These are phyloP conservation scores for Didymella lethalis DNA, from an alignment of 2,329 filamentous ascomycete species.

Conservation along the genomic window DNA sequence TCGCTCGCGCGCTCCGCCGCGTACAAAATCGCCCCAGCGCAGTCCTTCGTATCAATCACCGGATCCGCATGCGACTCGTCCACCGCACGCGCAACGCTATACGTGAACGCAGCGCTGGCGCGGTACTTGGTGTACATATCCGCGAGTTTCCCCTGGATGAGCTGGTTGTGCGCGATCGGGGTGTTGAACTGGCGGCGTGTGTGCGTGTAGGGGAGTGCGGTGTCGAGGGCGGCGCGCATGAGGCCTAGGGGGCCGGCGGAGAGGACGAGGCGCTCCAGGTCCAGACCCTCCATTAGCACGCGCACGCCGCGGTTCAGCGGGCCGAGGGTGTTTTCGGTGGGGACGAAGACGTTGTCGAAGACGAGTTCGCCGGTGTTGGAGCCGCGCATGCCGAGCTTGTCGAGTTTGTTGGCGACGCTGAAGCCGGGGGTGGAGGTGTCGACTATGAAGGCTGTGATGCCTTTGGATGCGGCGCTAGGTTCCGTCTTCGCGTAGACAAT, in stretches of 20 bases:
- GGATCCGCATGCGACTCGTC: constrained; percentile 64
- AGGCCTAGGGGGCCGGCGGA: constrained; percentile 89
- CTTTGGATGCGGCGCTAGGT: constrained; percentile 80
- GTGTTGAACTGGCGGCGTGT: constrained; percentile 85
- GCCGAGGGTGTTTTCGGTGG: constrained; percentile 81
- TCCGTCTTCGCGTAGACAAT: constrained; percentile 97
- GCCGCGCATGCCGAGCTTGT: constrained; percentile 98
- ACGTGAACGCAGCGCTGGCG: constrained; percentile 86
- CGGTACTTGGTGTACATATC: constrained; percentile 98
- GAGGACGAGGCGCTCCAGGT: constrained; percentile 91
- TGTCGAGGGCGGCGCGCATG: constrained; percentile 91
- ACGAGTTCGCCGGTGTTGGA: constrained; percentile 95
- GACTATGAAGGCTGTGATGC: constrained; percentile 94
- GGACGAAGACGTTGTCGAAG: constrained; percentile 91
- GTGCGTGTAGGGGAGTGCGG: constrained; percentile 87
- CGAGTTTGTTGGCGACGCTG: constrained; percentile 86
- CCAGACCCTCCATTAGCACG: constrained; percentile 95
- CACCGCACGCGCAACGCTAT: constrained; percentile 78
- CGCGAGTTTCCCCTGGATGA: constrained; percentile 90
- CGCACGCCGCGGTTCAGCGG: constrained; percentile 80
- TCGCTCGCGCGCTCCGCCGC: constrained; percentile 91
- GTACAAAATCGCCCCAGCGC: constrained; percentile 91
- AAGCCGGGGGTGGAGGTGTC: constrained; percentile 76
- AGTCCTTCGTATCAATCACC: constrained; percentile 82
- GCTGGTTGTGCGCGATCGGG: constrained; percentile 90